Base-by-base conservation (phyloP, 2,329 filamentous ascomycete species). In the Leptodontidium sp. region DNA sequence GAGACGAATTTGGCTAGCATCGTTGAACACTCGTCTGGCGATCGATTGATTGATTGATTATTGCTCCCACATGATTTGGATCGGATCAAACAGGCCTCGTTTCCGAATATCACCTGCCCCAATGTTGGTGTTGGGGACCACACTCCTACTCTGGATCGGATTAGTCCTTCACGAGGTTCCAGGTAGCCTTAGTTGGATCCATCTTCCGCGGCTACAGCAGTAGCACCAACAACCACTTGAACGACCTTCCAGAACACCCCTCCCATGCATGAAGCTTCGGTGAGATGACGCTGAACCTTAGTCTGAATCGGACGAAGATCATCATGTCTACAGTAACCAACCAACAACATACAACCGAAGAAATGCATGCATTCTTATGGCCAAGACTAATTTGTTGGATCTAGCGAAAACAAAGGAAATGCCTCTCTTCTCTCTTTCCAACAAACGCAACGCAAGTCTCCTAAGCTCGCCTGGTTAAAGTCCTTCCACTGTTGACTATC, bases 221-320 rank as follows among this genome's bases (percentile, higher is more conserved):
- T 32, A 65, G 17, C 26, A 59, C 32, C 21, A 21, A 21, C 21
- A 21, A 21, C 45, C 12, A 53, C 58, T 52, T 40, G 38, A 26
- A 40, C 11, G 52, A 43, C 52, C 61, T 68, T 68, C 66, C 62
- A 65, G 66, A 68, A 68, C 53, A 21, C 24, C 57, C 40, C 45
- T 45, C 32, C 9, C 55, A 40, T 68, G 66, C 66, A 68, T 68
- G 47, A 68, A 61, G 50, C 43, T 50, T 57, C 49, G 52, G 38
- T 35, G 40, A 26, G 47, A 61, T 64, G 62, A 64, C 66, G 55
- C 59, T 26, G 47, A 67, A 47, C 26, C 15, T 29, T 47, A 32
- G 58, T 47, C 40, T 61, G 40, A 21, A 29, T 47, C n/a, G 17
- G 58, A 17, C 38, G 9, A 47, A 29, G 21, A 45, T 59, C 29